Evolutionary conservation across 148 eudicot species (phyloP).

Genomic region (Polygonum aviculare): DNA sequence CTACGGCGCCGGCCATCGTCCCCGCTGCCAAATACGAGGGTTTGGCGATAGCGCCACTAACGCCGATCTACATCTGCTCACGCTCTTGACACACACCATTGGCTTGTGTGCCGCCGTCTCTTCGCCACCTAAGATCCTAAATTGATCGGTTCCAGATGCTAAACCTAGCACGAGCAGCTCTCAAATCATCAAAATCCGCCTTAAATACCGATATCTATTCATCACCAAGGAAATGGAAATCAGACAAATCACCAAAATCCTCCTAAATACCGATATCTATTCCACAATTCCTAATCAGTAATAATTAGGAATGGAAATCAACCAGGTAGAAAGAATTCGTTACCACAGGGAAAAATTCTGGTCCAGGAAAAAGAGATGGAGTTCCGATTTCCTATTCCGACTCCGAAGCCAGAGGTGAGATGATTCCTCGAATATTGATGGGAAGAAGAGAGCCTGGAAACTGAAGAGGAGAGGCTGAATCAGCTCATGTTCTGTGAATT

Average conservation of each 20-base stretch:
- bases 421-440: constrained; percentile 18
- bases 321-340: background rate
- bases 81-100: constrained; percentile 61
- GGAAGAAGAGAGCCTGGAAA: constrained; percentile 16
- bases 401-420: constrained; percentile 16
- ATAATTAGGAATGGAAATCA: background rate
- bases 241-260: no score
- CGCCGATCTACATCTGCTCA: constrained; percentile 52
- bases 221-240: no score
- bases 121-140: no score
- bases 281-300: no score
- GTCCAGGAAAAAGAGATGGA: constrained; percentile 15
- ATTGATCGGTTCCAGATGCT: no score
- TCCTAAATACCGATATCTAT: no score
- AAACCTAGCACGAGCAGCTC: no score
- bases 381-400: constrained; percentile 9
- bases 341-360: constrained; percentile 27
- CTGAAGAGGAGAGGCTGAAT: constrained; percentile 1
- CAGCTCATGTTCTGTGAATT: constrained; percentile 8
- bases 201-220: no score
- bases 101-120: background rate
- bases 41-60: constrained; percentile 80
- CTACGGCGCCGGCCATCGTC: constrained; percentile 95
- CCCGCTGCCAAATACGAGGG: constrained; percentile 73
- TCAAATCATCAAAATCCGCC: no score